phyloP scores from a whole-genome alignment of 768 basidiomycete genomes.

The Lactarius tabidus region DNA sequence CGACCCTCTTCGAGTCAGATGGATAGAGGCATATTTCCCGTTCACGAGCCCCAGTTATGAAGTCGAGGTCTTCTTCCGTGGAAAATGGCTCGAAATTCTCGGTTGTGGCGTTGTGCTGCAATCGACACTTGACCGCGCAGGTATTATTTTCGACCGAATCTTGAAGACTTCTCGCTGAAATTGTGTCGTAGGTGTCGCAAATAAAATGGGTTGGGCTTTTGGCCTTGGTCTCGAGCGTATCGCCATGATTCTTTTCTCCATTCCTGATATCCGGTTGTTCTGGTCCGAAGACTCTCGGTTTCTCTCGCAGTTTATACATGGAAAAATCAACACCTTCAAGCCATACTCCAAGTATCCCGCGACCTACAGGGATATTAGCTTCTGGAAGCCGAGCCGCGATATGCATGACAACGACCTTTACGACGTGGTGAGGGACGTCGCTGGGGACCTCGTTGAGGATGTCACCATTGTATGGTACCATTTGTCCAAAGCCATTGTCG shows the following conservation, averaged over 20 bases:
- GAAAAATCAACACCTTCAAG: slow-evolving; percentile 76
- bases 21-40: slow-evolving; percentile 98
- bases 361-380: slow-evolving; percentile 92
- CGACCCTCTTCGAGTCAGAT: slow-evolving; percentile 82
- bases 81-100: slow-evolving; percentile 95
- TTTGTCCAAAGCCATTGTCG: not conserved
- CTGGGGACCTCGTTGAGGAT: slow-evolving; percentile 89
- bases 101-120: slow-evolving; percentile 92
- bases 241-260: slow-evolving; percentile 94
- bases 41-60: slow-evolving; percentile 98
- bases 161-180: not conserved
- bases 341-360: slow-evolving; percentile 92
- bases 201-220: slow-evolving; percentile 97
- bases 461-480: slow-evolving; percentile 65
- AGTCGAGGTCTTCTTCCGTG: slow-evolving; percentile 94
- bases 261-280: slow-evolving; percentile 97
- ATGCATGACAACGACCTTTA: slow-evolving; percentile 97
- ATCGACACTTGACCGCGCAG: slow-evolving; percentile 79
- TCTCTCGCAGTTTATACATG: slow-evolving; percentile 76
- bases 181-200: slow-evolving; percentile 51
- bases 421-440: slow-evolving; percentile 88
- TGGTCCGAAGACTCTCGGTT: slow-evolving; percentile 92
- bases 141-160: slow-evolving; percentile 45
- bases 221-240: slow-evolving; percentile 96
- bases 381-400: slow-evolving; percentile 65